These are phyloP conservation scores for Cyclotella choctawhatcheeana DNA, from an alignment of 108 stramenopile species.

Conservation along the genomic window DNA sequence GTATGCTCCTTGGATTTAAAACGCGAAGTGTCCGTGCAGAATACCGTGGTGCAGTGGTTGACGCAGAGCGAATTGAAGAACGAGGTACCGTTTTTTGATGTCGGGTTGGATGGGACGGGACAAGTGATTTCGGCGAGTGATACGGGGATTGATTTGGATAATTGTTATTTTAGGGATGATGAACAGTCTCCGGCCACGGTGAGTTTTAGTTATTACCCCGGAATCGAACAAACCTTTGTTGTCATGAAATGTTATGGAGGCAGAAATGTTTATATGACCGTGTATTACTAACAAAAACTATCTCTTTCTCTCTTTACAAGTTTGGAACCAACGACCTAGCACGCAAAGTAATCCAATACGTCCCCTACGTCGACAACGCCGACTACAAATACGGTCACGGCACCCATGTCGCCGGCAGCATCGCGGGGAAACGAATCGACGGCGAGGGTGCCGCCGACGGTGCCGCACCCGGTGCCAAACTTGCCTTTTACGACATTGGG, in stretches of 20 bases:
- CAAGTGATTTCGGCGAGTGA: conserved; percentile 51
- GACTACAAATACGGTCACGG: conserved; percentile 50
- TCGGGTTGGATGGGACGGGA: conserved; percentile 45
- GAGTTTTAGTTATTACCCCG: not conserved
- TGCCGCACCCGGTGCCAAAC: conserved; percentile 35
- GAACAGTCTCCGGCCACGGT: not conserved
- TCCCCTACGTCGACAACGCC: conserved; percentile 25
- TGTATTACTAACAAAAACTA: not conserved
- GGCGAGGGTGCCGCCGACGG: conserved; percentile 27
- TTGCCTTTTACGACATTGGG: conserved; percentile 49
- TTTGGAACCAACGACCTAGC: not conserved
- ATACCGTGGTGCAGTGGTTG: conserved; percentile 16
- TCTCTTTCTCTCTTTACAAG: not conserved
- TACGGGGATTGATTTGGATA: conserved; percentile 48
- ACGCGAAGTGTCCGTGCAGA: not conserved
- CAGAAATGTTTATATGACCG: too few relatives aligned
- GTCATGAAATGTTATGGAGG: too few relatives aligned
- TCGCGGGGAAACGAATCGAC: conserved; percentile 40
- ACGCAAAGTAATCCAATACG: conserved; percentile 46
- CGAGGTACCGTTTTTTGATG: conserved; percentile 37
- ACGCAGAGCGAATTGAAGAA: conserved; percentile 39
- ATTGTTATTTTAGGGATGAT: conserved; percentile 61
- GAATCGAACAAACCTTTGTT: too few relatives aligned
- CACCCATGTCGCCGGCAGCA: conserved; percentile 40
- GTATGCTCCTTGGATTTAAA: conserved; percentile 29